phyloP scores from a whole-genome alignment of 2,329 filamentous ascomycete genomes.

The Colletotrichum tabaci region DNA sequence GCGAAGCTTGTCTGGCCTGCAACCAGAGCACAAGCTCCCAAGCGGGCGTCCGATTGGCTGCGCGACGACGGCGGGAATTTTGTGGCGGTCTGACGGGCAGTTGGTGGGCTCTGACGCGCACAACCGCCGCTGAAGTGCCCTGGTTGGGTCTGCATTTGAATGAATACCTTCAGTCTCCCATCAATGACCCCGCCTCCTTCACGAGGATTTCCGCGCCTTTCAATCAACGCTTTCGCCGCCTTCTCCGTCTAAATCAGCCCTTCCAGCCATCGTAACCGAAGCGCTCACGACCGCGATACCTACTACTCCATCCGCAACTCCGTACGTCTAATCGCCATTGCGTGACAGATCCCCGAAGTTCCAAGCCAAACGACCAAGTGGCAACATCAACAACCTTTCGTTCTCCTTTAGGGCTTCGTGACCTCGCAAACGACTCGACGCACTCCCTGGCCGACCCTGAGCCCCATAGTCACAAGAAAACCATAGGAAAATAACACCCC shows the following conservation, averaged over 20 bases:
- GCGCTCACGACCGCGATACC: conserved; percentile 14
- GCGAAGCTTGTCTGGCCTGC: conserved; percentile 32
- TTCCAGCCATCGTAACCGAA: conserved; percentile 13
- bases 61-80: too few species aligned
- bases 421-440: neutral
- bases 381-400: conserved; percentile 31
- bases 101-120: conserved; percentile 39
- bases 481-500: conserved; percentile 16
- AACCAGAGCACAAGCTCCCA: conserved; percentile 41
- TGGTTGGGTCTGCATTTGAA: neutral
- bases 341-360: neutral
- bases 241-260: neutral
- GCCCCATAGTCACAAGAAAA: conserved; percentile 12
- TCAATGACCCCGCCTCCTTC: conserved; percentile 3
- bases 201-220: neutral
- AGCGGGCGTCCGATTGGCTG: conserved; percentile 29
- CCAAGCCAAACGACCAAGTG: conserved; percentile 31
- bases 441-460: conserved; percentile 17
- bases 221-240: conserved; percentile 1
- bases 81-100: neutral
- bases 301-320: neutral
- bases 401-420: conserved; percentile 13
- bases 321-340: too few species aligned
- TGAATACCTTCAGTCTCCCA: conserved; percentile 34
- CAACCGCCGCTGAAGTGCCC: conserved; percentile 22